phyloP scores from a whole-genome alignment of 2,329 filamentous ascomycete species.

The Leptosphaerulina australis region DNA sequence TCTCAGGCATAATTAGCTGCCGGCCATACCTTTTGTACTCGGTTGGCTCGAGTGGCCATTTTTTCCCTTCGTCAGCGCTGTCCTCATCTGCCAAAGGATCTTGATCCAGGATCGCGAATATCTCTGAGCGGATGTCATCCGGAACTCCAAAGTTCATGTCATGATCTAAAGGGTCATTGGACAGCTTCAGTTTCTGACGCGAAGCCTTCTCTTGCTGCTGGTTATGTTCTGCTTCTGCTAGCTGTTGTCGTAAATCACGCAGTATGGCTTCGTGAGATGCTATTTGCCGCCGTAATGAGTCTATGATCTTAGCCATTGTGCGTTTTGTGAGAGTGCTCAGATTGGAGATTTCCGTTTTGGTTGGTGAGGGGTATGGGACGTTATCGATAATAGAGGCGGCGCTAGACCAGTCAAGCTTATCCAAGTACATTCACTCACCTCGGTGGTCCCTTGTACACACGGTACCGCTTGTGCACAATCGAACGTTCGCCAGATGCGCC shows the following conservation, averaged over 20 bases:
- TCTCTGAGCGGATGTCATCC: conserved; percentile 52
- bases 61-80: conserved; percentile 2
- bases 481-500: too few species aligned
- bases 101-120: conserved; percentile 46
- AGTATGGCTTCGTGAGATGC: conserved; percentile 52
- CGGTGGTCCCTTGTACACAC: too few species aligned
- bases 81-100: not conserved
- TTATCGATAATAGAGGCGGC: conserved; percentile 4
- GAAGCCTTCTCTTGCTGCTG: conserved; percentile 33
- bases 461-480: too few species aligned
- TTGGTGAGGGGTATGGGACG: conserved; percentile 6
- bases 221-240: conserved; percentile 51
- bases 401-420: not conserved
- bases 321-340: not conserved
- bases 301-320: conserved; percentile 31
- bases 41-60: conserved; percentile 71
- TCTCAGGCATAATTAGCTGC: conserved; percentile 84
- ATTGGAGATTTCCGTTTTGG: not conserved
- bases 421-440: too few species aligned
- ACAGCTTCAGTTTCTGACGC: conserved; percentile 26
- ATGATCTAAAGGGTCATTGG: conserved; percentile 38
- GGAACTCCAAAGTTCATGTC: conserved; percentile 51
- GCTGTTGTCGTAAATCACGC: conserved; percentile 48
- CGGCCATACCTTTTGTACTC: conserved; percentile 89
- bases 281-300: conserved; percentile 52